Percentiles rank a stretch among this genome's conserved stretches.
Evolutionary conservation across 2,329 filamentous ascomycete species (phyloP).

Genomic region (Colletotrichum scovillei): DNA sequence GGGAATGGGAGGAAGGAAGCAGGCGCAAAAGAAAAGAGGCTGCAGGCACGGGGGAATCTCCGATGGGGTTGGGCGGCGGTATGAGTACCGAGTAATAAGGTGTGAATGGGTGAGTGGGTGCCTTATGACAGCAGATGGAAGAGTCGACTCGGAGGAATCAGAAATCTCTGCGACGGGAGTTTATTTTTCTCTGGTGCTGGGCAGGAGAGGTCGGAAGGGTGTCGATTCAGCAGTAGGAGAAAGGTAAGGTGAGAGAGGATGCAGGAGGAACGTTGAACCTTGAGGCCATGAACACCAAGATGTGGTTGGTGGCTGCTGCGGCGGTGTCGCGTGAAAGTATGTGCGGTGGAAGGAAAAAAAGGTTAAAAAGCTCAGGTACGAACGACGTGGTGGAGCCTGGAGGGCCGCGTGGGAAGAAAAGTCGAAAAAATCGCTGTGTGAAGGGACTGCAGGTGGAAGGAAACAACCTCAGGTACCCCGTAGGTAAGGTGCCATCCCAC

Average conservation of each 20-base stretch:
- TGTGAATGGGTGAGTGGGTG: background rate
- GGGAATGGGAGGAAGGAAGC: background rate
- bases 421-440: conserved; percentile 7
- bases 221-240: background rate
- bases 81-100: background rate
- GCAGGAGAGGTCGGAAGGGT: background rate
- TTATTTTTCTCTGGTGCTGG: background rate
- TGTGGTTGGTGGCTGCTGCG: background rate
- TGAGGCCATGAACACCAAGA: conserved; percentile 13
- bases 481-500: background rate
- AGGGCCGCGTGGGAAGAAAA: conserved; percentile 11
- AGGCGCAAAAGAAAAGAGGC: conserved; percentile 5
- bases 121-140: background rate
- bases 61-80: background rate
- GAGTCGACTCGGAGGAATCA: background rate
- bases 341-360: background rate
- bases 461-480: no score
- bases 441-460: background rate
- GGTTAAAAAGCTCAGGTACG: conserved; percentile 10
- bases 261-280: background rate
- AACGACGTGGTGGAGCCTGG: background rate
- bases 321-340: conserved; percentile 20
- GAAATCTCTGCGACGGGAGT: background rate
- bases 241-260: background rate
- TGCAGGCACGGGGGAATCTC: conserved; percentile 20